Evolutionary conservation across 2,329 filamentous ascomycete species (phyloP).

Genomic region (Xylariaceae sp.): DNA sequence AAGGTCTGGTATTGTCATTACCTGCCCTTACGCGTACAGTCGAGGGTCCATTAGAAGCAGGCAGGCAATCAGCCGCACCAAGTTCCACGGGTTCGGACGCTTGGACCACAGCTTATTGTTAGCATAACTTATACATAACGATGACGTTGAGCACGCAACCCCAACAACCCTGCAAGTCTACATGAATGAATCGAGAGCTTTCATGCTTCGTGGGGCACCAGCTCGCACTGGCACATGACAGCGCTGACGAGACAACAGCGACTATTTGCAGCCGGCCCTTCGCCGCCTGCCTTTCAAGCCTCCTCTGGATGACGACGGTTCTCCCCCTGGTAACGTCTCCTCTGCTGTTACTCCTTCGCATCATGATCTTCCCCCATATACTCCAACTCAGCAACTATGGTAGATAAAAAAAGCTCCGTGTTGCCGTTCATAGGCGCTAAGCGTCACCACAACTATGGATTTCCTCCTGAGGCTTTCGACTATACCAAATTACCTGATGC

Average conservation of each 20-base stretch:
- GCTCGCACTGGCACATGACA: slow-evolving; percentile 8
- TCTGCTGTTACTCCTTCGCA: slow-evolving; percentile 6
- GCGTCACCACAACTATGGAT: slow-evolving; percentile 57
- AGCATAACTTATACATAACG: too few relatives aligned
- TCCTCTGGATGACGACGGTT: not conserved
- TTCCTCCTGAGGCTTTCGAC: slow-evolving; percentile 70
- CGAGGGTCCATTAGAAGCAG: too few relatives aligned
- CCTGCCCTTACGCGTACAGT: too few relatives aligned
- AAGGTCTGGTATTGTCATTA: too few relatives aligned
- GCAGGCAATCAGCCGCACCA: too few relatives aligned
- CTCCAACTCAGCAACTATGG: slow-evolving; percentile 32
- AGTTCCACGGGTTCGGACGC: too few relatives aligned
- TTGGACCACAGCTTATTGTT: slow-evolving; percentile 1
- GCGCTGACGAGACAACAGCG: slow-evolving; percentile 5
- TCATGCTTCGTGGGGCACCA: slow-evolving; percentile 9
- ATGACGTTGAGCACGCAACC: slow-evolving; percentile 24
- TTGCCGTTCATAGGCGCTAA: slow-evolving; percentile 33
- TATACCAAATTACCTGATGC: slow-evolving; percentile 75
- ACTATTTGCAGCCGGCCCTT: not conserved
- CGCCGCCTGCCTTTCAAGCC: not conserved
- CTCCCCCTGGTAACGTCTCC: not conserved
- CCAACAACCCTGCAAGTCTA: slow-evolving; percentile 19
- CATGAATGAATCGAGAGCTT: slow-evolving; percentile 3
- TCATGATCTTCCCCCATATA: slow-evolving; percentile 22
- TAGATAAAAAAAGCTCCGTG: slow-evolving; percentile 30